A percentile compares a stretch with the other conserved stretches of the same genome.
These are phyloP conservation scores for Trametes versicolor DNA, from an alignment of 1,284 basidiomycete species.

Conservation along the genomic window DNA sequence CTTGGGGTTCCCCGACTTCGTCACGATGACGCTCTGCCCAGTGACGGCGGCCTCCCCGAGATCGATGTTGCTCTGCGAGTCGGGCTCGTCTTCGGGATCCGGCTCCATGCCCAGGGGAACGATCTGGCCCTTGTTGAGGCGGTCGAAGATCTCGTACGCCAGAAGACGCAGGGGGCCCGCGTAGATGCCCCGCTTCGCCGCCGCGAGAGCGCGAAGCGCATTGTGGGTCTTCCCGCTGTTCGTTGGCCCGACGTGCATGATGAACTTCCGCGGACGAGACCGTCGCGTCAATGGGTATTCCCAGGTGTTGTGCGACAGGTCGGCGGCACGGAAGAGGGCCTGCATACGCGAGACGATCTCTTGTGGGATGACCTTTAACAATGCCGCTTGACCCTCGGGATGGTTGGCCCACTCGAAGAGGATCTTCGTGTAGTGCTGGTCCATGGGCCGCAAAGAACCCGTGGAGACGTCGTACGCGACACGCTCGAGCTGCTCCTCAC, in stretches of 20 bases:
- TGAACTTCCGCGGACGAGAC: slow-evolving; percentile 72
- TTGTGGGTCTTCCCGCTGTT: slow-evolving; percentile 98
- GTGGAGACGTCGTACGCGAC: slow-evolving; percentile 41
- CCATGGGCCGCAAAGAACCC: slow-evolving; percentile 38
- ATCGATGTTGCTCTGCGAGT: slow-evolving; percentile 47
- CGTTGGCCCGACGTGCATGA: slow-evolving; percentile 97
- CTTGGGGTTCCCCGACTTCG: slow-evolving; percentile 53
- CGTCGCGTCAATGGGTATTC: slow-evolving; percentile 52
- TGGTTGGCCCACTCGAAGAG: slow-evolving; percentile 63
- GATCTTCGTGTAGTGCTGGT: slow-evolving; percentile 49
- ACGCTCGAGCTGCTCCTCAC: slow-evolving; percentile 44
- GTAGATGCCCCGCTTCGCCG: slow-evolving; percentile 81
- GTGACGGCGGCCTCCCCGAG: slow-evolving; percentile 35
- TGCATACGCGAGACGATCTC: slow-evolving; percentile 50
- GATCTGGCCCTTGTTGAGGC: slow-evolving; percentile 92
- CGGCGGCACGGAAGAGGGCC: slow-evolving; percentile 51
- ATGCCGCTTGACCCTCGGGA: slow-evolving; percentile 39
- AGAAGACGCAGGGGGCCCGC: slow-evolving; percentile 93
- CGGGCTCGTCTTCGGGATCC: slow-evolving; percentile 43
- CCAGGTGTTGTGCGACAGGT: slow-evolving; percentile 53
- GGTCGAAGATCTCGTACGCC: slow-evolving; percentile 95
- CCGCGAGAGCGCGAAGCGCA: slow-evolving; percentile 89
- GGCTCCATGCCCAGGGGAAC: slow-evolving; percentile 61
- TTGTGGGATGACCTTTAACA: slow-evolving; percentile 40
- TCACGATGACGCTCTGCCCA: slow-evolving; percentile 41